A percentile compares a stretch with the other conserved stretches of the same genome.
Conservation (phyloP, 2,329 filamentous ascomycete genomes). For the Dactylellina parvicollis region DNA sequence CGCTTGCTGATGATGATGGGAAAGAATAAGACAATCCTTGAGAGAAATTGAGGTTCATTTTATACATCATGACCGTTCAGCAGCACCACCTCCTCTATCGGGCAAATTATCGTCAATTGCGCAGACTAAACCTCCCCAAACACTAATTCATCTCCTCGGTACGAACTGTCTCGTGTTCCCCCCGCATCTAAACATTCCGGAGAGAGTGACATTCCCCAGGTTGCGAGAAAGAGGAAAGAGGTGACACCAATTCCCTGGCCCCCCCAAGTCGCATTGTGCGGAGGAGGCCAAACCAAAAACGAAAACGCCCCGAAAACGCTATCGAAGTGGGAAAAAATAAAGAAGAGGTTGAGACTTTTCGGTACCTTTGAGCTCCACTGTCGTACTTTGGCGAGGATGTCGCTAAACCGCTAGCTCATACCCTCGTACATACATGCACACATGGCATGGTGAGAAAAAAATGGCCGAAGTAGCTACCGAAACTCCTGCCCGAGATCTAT, state of each 20-base stretch:
- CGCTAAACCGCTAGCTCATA: too few relatives aligned
- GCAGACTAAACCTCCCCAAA: slow-evolving; percentile 20
- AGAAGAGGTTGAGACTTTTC: neutral
- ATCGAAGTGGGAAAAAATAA: too few relatives aligned
- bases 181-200: slow-evolving; percentile 35
- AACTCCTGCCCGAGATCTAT: slow-evolving; percentile 10
- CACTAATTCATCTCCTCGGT: slow-evolving; percentile 11
- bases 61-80: slow-evolving; percentile 33
- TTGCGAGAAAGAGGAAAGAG: slow-evolving; percentile 37
- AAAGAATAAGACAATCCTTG: slow-evolving; percentile 3
- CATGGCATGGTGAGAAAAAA: too few relatives aligned
- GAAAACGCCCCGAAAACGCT: slow-evolving; percentile 45
- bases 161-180: neutral
- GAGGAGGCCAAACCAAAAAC: too few relatives aligned
- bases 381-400: slow-evolving; percentile 29
- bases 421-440: too few relatives aligned
- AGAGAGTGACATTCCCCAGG: slow-evolving; percentile 48
- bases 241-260: slow-evolving; percentile 14
- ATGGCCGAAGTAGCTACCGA: slow-evolving; percentile 49
- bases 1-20: slow-evolving; percentile 32
- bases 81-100: slow-evolving; percentile 49
- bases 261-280: neutral
- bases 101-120: slow-evolving; percentile 25
- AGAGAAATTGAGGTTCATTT: slow-evolving; percentile 30
- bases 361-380: neutral